A percentile compares a stretch with the other conserved stretches of the same genome.
These are phyloP conservation scores for Dioscorea zingiberensis DNA, from an alignment of 106 monocot species.

Conservation along the genomic window DNA sequence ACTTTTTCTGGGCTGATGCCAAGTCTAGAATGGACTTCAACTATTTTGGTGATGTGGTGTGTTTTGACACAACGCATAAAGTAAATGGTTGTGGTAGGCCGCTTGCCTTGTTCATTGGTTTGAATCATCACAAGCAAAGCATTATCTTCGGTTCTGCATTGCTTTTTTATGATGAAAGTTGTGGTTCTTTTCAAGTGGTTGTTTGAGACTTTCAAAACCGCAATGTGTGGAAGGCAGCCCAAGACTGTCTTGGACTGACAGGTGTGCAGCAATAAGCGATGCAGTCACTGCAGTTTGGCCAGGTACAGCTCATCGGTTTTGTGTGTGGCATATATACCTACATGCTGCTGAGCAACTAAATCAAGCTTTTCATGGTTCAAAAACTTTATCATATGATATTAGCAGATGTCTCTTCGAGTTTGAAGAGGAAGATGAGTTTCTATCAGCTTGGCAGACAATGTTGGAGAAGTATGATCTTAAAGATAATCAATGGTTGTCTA, in stretches of 20 bases:
- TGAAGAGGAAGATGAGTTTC: constrained; percentile 60
- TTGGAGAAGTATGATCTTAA: constrained; percentile 62
- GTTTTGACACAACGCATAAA: constrained; percentile 60
- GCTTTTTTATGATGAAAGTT: constrained; percentile 59
- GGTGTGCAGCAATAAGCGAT: constrained; percentile 25
- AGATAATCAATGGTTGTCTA: constrained; percentile 69
- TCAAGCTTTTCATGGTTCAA: constrained; percentile 59
- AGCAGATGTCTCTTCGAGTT: constrained; percentile 54
- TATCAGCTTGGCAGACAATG: constrained; percentile 45
- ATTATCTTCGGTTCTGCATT: constrained; percentile 62
- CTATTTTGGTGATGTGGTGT: constrained; percentile 69
- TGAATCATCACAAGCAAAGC: constrained; percentile 70
- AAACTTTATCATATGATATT: constrained; percentile 49
- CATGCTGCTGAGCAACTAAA: constrained; percentile 55
- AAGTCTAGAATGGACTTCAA: constrained; percentile 54
- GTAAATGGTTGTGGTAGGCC: constrained; percentile 47
- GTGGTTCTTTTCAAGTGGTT: constrained; percentile 53
- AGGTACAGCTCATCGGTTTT: constrained; percentile 42
- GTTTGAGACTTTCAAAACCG: constrained; percentile 58
- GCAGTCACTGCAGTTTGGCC: constrained; percentile 40
- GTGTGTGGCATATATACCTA: constrained; percentile 73
- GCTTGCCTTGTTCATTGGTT: constrained; percentile 45
- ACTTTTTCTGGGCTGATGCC: constrained; percentile 70
- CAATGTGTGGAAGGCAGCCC: constrained; percentile 49
- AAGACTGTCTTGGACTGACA: constrained; percentile 62